Percentiles rank a stretch among this genome's conserved stretches.
Conservation (phyloP, 768 basidiomycete species). For the Suillus luteus region DNA sequence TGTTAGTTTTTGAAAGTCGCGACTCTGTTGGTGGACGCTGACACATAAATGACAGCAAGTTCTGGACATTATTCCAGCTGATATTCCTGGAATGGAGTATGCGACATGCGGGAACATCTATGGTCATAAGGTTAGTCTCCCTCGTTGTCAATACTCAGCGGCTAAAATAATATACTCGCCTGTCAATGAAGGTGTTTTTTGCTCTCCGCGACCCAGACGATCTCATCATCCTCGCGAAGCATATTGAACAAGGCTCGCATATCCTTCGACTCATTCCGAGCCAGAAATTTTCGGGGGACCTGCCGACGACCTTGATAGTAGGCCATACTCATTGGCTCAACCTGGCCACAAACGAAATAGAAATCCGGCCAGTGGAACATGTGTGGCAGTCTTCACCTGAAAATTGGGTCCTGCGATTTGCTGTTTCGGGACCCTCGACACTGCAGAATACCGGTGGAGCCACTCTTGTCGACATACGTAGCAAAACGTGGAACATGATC, state of each 20-base stretch:
- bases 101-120: slow-evolving; percentile 21
- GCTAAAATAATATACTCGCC: neutral
- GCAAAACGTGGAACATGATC: slow-evolving; percentile 31
- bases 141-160: neutral
- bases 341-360: slow-evolving; percentile 22
- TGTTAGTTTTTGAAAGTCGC: slow-evolving; percentile 14
- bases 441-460: slow-evolving; percentile 7
- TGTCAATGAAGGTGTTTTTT: slow-evolving; percentile 26
- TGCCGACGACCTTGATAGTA: slow-evolving; percentile 28
- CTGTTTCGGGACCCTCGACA: slow-evolving; percentile 17
- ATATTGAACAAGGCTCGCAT: neutral
- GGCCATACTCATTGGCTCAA: slow-evolving; percentile 35
- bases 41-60: slow-evolving; percentile 23
- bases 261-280: slow-evolving; percentile 28
- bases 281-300: slow-evolving; percentile 24
- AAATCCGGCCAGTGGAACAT: slow-evolving; percentile 30
- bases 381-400: slow-evolving; percentile 28
- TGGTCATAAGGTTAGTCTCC: slow-evolving; percentile 21
- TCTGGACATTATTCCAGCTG: slow-evolving; percentile 26
- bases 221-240: slow-evolving; percentile 24
- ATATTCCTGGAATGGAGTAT: slow-evolving; percentile 30
- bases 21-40: neutral
- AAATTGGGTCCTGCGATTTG: slow-evolving; percentile 29
- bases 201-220: slow-evolving; percentile 16
- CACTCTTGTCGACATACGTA: slow-evolving; percentile 31